phyloP scores from a whole-genome alignment of 2,329 filamentous ascomycete species.

The Pyricularia pennisetigena region DNA sequence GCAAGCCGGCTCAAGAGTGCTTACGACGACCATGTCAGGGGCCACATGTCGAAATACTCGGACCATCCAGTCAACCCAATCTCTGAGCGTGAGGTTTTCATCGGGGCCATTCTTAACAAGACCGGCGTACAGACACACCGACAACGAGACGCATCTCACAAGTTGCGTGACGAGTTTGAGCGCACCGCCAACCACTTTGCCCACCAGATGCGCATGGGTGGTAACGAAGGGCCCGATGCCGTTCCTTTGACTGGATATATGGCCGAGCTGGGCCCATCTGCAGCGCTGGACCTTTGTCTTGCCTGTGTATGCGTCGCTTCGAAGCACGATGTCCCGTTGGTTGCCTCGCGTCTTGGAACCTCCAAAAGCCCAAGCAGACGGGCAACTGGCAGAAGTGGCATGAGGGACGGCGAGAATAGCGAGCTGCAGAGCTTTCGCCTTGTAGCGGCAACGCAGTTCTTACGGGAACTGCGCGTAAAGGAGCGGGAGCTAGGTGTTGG shows the following conservation, averaged over 20 bases:
- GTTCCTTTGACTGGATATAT: background rate
- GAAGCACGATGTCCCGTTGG: background rate
- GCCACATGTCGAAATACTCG: slow-evolving; percentile 31
- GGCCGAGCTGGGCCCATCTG: slow-evolving; percentile 5
- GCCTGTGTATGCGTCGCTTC: slow-evolving; percentile 17
- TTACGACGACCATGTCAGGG: slow-evolving; percentile 33
- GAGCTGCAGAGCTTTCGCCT: slow-evolving; percentile 20
- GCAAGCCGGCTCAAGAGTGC: slow-evolving; percentile 27
- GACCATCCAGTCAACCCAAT: slow-evolving; percentile 33
- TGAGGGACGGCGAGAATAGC: slow-evolving; percentile 3
- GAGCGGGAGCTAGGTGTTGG: slow-evolving; percentile 5
- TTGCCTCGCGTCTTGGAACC: background rate
- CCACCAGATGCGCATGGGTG: slow-evolving; percentile 12
- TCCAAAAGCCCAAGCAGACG: background rate
- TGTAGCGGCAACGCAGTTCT: slow-evolving; percentile 18
- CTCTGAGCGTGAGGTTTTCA: slow-evolving; percentile 43
- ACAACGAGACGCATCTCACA: slow-evolving; percentile 40
- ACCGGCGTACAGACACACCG: slow-evolving; percentile 35
- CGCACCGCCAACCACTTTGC: slow-evolving; percentile 29
- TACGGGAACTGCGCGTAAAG: slow-evolving; percentile 15
- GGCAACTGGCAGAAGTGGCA: background rate
- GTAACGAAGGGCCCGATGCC: background rate
- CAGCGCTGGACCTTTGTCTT: slow-evolving; percentile 18
- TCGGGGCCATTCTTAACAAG: slow-evolving; percentile 44
- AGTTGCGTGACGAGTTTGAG: slow-evolving; percentile 41